phyloP scores from a whole-genome alignment of 2,329 filamentous ascomycete genomes.

The Arthrocladium fulminans region DNA sequence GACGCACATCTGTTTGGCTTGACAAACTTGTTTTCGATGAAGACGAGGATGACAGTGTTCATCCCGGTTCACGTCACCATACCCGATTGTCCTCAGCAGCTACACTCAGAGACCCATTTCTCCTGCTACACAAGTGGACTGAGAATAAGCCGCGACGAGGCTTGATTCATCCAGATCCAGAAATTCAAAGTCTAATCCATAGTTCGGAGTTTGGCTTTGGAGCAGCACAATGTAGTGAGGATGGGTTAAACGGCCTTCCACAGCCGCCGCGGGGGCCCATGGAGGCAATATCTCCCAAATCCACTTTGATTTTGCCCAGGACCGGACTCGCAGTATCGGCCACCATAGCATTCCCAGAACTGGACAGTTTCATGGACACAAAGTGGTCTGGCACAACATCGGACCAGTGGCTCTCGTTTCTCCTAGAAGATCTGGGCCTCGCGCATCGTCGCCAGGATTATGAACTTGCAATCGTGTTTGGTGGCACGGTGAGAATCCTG shows the following conservation, averaged over 20 bases:
- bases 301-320: not conserved
- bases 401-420: slow-evolving; percentile 1
- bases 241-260: not conserved
- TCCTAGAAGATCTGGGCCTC: slow-evolving; percentile 3
- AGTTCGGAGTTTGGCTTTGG: not conserved
- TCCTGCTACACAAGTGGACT: slow-evolving; percentile 6
- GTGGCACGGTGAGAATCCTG: slow-evolving; percentile 2
- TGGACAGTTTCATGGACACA: not conserved
- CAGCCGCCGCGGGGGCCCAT: not conserved
- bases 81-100: slow-evolving; percentile 4
- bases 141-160: not conserved
- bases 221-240: not conserved
- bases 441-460: not conserved
- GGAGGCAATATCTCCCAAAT: slow-evolving; percentile 2
- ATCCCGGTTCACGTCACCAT: slow-evolving; percentile 7
- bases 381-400: not conserved
- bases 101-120: slow-evolving; percentile 3
- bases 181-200: not conserved
- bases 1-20: slow-evolving; percentile 7
- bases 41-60: not conserved
- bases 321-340: not conserved
- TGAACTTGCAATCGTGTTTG: slow-evolving; percentile 5
- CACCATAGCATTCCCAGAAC: not conserved
- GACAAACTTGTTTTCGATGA: slow-evolving; percentile 7
- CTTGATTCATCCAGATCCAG: not conserved